A percentile compares a stretch with the other conserved stretches of the same genome.
Conservation (phyloP, 129 eudicot species). For the Pittosporum tobira region DNA sequence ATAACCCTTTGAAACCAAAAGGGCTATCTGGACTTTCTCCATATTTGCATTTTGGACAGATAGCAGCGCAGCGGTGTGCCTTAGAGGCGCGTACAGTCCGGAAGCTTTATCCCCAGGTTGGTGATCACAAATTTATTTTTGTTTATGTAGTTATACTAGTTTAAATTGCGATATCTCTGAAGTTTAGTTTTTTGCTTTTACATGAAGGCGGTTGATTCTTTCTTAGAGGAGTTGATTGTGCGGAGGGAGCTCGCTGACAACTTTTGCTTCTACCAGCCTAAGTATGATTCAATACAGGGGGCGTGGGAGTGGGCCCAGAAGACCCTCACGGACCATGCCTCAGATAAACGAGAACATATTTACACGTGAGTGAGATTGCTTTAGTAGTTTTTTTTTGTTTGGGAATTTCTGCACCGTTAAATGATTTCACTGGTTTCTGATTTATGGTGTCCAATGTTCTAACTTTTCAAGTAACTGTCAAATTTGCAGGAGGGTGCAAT, state of each 20-base stretch:
- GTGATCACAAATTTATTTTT: neutral
- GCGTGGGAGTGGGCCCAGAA: constrained; percentile 99
- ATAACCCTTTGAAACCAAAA: constrained; percentile 63
- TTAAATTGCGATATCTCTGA: neutral
- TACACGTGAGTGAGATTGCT: constrained; percentile 54
- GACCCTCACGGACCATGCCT: constrained; percentile 74
- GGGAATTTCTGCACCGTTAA: constrained; percentile 1
- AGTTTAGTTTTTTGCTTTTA: neutral
- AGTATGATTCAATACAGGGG: constrained; percentile 78
- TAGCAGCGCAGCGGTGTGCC: constrained; percentile 92
- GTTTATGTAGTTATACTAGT: neutral
- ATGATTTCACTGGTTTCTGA: neutral
- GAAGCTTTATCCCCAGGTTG: constrained; percentile 57
- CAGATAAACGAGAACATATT: constrained; percentile 70
- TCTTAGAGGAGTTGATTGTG: constrained; percentile 80
- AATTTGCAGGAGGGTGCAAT: constrained; percentile 62
- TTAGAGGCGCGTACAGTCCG: constrained; percentile 73
- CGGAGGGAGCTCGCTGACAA: constrained; percentile 95
- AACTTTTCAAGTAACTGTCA: neutral
- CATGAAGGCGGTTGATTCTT: constrained; percentile 83
- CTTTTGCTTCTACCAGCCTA: constrained; percentile 89
- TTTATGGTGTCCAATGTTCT: neutral
- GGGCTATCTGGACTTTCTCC: constrained; percentile 97
- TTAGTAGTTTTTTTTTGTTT: neutral
- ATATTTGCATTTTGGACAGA: constrained; percentile 90